phyloP scores from a whole-genome alignment of 2,329 filamentous ascomycete species.

The Sporothrix pseudoabietina region DNA sequence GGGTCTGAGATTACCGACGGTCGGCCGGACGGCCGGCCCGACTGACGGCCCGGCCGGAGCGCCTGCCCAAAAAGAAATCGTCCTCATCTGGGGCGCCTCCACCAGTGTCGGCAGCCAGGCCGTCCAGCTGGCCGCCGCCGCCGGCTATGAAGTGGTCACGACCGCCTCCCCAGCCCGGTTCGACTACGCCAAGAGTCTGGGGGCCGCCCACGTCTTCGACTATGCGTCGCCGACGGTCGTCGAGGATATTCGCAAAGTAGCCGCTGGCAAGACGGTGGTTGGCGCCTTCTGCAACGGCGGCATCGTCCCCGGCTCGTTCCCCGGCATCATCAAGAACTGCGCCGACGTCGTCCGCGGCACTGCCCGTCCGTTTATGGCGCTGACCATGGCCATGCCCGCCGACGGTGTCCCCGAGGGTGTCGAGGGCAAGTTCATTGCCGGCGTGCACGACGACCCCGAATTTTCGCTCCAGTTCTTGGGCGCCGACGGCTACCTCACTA shows the following conservation, averaged over 20 bases:
- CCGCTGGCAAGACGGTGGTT: background rate
- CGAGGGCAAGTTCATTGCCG: conserved; percentile 12
- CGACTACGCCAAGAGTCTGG: background rate
- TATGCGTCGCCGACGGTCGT: background rate
- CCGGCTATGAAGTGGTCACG: conserved; percentile 26
- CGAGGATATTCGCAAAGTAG: background rate
- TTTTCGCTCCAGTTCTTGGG: background rate
- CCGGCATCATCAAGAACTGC: background rate
- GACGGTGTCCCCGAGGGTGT: background rate
- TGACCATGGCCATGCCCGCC: conserved; percentile 12
- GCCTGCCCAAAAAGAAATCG: background rate
- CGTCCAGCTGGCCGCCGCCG: conserved; percentile 25
- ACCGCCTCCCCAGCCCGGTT: conserved; percentile 14
- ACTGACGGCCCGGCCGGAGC: background rate
- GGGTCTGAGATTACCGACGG: background rate
- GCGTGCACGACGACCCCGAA: background rate
- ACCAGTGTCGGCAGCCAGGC: conserved; percentile 23
- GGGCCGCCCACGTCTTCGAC: conserved; percentile 15
- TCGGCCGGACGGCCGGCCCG: no score
- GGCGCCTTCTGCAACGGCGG: conserved; percentile 17
- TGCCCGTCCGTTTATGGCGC: background rate
- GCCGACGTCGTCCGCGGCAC: conserved; percentile 16
- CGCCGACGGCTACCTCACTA: background rate
- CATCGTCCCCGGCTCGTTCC: background rate
- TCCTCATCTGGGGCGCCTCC: conserved; percentile 31